These are phyloP conservation scores for Ceratocystis papillata DNA, from an alignment of 2,329 filamentous ascomycete species.

Conservation along the genomic window DNA sequence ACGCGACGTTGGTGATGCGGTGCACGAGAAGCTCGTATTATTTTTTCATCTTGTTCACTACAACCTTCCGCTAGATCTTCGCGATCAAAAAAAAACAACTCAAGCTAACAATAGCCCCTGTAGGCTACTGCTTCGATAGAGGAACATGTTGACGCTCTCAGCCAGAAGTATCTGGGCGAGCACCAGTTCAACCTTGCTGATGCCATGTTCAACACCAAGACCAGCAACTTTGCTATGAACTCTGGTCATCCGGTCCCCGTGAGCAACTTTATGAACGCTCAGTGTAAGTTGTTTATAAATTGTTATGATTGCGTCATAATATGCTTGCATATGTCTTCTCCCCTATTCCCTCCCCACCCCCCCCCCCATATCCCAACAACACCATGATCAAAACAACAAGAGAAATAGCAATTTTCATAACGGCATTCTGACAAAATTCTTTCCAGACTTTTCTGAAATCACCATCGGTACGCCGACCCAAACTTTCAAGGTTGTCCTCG, in stretches of 20 bases:
- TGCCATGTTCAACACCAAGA: constrained; percentile 67
- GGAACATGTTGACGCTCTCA: constrained; percentile 67
- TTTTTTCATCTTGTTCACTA: constrained; percentile 17
- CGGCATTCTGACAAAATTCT: not conserved
- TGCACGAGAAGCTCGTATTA: not conserved
- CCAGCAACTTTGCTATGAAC: constrained; percentile 46
- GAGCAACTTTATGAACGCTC: constrained; percentile 96
- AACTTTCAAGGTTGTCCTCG: constrained; percentile 94
- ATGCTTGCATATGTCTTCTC: no score
- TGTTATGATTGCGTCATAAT: constrained; percentile 1
- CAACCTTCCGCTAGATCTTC: not conserved
- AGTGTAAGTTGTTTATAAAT: constrained; percentile 55
- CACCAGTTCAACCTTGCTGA: constrained; percentile 61
- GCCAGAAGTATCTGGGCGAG: constrained; percentile 88
- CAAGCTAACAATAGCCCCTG: constrained; percentile 17
- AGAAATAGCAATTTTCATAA: no score
- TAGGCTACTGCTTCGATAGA: constrained; percentile 70
- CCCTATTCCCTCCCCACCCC: no score
- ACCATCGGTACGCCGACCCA: constrained; percentile 84
- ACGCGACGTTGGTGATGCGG: not conserved
- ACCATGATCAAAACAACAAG: no score
- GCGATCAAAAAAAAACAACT: constrained; percentile 13
- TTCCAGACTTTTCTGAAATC: constrained; percentile 89
- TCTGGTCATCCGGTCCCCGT: constrained; percentile 73
- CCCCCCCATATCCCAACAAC: no score